Base-by-base conservation (phyloP, 345 rosid genomes). In the Citrus medica region DNA sequence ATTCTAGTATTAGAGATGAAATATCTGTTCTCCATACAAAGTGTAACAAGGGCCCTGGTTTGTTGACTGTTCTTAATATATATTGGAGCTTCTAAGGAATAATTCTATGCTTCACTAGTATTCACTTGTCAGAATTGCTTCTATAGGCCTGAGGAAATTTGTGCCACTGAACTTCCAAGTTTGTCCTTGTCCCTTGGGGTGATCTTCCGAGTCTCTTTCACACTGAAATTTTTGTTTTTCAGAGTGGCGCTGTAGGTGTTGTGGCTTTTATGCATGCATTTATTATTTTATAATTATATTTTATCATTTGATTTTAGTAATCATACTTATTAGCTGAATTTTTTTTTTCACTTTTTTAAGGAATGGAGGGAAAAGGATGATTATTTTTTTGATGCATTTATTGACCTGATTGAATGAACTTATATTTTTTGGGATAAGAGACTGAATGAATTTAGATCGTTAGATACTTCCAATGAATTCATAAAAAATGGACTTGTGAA, bases 401-500 rank as follows among this genome's bases (percentile, higher is more conserved):
- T 5, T 73, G n/a, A 33, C 6, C 30, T 56, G 61, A 13, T 24
- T 37, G 33, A 56, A 33, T 58, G 51, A 58, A 35, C 24, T 27
- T 35, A 58, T 3, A 58, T 12, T 46, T 46, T 42, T 42, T 42
- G 0, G 51, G 5, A 46, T 46, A 13, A 12, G 51, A 46, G 62
- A 56, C 6, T 37, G 33, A 35, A n/a, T 58, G 51, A 58, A 35
- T n/a, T 42, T 35, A 12, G 30, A 58, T 16, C 3, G 55, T 59
- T 60, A 37, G 67, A 74, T 74, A 33, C 9, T 71, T 71, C 2
- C 72, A 73, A 56, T 21, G 62, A 53, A 69, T 21, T 13, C 33
- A 28, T 70, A 17, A 4, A 69, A 46, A 61, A 37, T 55, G 84
- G 74, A 81, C 17, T 70, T 22, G 53, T 73, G 67, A 46, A 65